Evolutionary conservation across 2,329 filamentous ascomycete species (phyloP).

Genomic region (Capronia americana): DNA sequence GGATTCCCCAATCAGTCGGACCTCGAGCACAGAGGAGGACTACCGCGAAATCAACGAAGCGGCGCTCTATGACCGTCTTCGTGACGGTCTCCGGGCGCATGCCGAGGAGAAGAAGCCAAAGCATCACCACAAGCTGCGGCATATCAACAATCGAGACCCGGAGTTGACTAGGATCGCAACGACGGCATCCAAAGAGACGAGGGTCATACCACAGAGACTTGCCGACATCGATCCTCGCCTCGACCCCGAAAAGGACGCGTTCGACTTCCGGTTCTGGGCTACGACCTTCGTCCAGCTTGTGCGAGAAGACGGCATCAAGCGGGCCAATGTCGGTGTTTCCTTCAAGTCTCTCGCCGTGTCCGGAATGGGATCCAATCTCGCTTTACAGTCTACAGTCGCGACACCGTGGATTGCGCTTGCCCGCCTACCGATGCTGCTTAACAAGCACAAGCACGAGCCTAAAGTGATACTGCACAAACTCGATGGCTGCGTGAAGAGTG

Average conservation of each 20-base stretch:
- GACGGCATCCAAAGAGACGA: constrained; percentile 18
- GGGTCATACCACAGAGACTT: constrained; percentile 17
- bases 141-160: constrained; percentile 6
- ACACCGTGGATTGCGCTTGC: constrained; percentile 65
- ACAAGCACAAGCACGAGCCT: constrained; percentile 41
- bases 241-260: constrained; percentile 27
- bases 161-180: constrained; percentile 29
- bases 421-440: constrained; percentile 63
- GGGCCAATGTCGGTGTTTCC: constrained; percentile 58
- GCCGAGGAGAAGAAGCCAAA: constrained; percentile 13
- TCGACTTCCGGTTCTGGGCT: constrained; percentile 31
- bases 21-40: constrained; percentile 24
- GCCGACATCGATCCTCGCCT: constrained; percentile 30
- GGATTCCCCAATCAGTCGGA: constrained; percentile 16
- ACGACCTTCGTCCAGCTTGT: constrained; percentile 26
- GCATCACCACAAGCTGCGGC: not conserved
- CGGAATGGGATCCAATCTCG: constrained; percentile 66
- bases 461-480: constrained; percentile 55
- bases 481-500: constrained; percentile 58
- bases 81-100: constrained; percentile 21
- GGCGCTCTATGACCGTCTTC: constrained; percentile 22
- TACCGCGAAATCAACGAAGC: constrained; percentile 25
- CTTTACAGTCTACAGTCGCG: constrained; percentile 71
- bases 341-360: constrained; percentile 70
- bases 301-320: constrained; percentile 28